phyloP scores from a whole-genome alignment of 1,284 basidiomycete genomes.

The Filobasidium uniguttulatum region DNA sequence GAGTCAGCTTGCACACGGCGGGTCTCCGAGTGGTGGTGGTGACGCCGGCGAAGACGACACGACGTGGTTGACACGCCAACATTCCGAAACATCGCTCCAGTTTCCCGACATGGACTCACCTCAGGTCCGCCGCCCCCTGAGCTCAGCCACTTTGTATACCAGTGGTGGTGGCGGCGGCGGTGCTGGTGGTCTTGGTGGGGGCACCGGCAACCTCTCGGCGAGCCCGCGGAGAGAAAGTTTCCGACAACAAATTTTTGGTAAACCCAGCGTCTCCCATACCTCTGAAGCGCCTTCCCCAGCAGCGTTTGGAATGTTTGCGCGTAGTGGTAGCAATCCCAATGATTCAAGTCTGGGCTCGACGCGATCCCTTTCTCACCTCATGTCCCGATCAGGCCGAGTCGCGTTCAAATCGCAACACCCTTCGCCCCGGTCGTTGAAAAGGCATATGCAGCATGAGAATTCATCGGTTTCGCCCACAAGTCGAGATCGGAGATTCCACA shows the following conservation, averaged over 20 bases:
- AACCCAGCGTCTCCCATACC: conserved; percentile 1
- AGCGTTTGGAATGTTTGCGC: not conserved
- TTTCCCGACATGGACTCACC: conserved; percentile 1
- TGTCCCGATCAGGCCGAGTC: conserved; percentile 3
- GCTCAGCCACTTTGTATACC: no score
- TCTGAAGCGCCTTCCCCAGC: not conserved
- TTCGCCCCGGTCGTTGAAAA: not conserved
- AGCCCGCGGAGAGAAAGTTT: conserved; percentile 10
- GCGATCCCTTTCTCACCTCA: no score
- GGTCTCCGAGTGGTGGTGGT: no score
- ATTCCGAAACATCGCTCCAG: conserved; percentile 5
- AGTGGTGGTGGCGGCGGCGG: no score
- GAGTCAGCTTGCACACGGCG: no score
- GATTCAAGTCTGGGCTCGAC: not conserved
- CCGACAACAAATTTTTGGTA: conserved; percentile 9
- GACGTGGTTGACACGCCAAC: no score
- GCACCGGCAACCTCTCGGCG: conserved; percentile 5
- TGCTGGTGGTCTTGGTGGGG: not conserved
- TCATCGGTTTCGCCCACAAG: no score
- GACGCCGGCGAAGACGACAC: no score
- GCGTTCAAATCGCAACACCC: conserved; percentile 1
- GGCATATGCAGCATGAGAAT: no score
- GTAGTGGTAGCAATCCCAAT: not conserved
- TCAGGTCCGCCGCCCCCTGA: conserved; percentile 1
- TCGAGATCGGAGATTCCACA: no score